Percentiles rank a stretch among this genome's conserved stretches.
phyloP scores from a whole-genome alignment of 2,329 filamentous ascomycete genomes.

The Rutstroemia sp. region DNA sequence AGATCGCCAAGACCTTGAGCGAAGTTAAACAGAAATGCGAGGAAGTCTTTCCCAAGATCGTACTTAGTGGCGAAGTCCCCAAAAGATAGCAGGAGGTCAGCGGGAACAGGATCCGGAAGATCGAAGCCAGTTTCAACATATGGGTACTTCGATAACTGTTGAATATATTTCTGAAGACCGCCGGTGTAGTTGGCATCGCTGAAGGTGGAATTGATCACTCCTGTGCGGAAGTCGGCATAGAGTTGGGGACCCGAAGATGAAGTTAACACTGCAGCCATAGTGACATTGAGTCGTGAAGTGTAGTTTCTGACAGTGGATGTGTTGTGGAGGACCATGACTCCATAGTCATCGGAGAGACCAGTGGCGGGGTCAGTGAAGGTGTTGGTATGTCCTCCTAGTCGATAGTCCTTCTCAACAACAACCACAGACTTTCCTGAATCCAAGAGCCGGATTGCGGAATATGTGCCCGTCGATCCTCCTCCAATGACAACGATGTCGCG shows the following conservation, averaged over 20 bases:
- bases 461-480: constrained; percentile 32
- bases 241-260: not conserved
- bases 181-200: constrained; percentile 1
- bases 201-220: constrained; percentile 6
- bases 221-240: constrained; percentile 12
- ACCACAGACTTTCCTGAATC: constrained; percentile 30
- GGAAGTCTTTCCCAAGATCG: constrained; percentile 33
- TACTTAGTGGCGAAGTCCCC: constrained; percentile 21
- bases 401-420: constrained; percentile 31
- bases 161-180: constrained; percentile 10
- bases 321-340: constrained; percentile 26
- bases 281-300: constrained; percentile 8
- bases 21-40: constrained; percentile 35
- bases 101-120: constrained; percentile 23
- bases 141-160: constrained; percentile 28
- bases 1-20: constrained; percentile 40
- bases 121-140: constrained; percentile 35
- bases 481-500: constrained; percentile 31
- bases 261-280: not conserved
- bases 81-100: constrained; percentile 18
- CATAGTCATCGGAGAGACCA: constrained; percentile 30
- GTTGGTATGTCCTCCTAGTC: constrained; percentile 25
- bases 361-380: constrained; percentile 30
- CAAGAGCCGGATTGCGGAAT: constrained; percentile 29
- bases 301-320: constrained; percentile 10